A percentile compares a stretch with the other conserved stretches of the same genome.
These are phyloP conservation scores for Circinella minor DNA, from an alignment of 371 early-diverging fungal species.

Conservation along the genomic window DNA sequence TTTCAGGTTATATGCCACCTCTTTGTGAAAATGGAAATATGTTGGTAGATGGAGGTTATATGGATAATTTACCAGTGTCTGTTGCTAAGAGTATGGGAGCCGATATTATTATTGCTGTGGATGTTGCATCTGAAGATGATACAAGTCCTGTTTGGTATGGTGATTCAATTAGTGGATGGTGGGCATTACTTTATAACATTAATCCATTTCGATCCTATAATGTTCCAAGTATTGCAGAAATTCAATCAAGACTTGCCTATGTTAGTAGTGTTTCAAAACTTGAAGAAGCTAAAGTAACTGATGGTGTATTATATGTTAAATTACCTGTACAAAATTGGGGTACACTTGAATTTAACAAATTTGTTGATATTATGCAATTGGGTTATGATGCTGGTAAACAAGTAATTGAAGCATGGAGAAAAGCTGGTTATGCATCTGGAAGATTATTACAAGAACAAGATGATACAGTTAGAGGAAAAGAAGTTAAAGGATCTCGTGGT, in stretches of 20 bases:
- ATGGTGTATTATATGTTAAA: conserved; percentile 87
- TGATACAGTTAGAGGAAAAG: conserved; percentile 37
- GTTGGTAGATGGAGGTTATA: conserved; percentile 99
- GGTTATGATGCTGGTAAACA: conserved; percentile 93
- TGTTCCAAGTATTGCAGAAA: conserved; percentile 95
- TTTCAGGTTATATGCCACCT: conserved; percentile 95
- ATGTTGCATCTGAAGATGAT: conserved; percentile 92
- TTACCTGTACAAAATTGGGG: conserved; percentile 92
- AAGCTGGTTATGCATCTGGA: conserved; percentile 66
- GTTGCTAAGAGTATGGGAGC: conserved; percentile 93
- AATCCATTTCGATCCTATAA: conserved; percentile 80
- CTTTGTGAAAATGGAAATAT: conserved; percentile 95
- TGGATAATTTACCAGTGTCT: conserved; percentile 98
- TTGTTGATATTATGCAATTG: conserved; percentile 87
- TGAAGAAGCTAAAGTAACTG: conserved; percentile 87
- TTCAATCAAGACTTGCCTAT: conserved; percentile 97
- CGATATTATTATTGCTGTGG: conserved; percentile 95
- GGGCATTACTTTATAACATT: conserved; percentile 84
- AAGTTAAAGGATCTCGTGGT: conserved; percentile 52
- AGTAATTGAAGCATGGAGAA: conserved; percentile 84
- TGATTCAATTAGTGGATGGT: conserved; percentile 95
- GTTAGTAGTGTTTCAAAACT: conserved; percentile 91
- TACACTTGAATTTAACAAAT: conserved; percentile 94
- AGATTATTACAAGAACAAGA: conserved; percentile 33
- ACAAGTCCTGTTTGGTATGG: conserved; percentile 92